These are phyloP conservation scores for Gyrodon lividus DNA, from an alignment of 768 basidiomycete genomes.

Conservation along the genomic window DNA sequence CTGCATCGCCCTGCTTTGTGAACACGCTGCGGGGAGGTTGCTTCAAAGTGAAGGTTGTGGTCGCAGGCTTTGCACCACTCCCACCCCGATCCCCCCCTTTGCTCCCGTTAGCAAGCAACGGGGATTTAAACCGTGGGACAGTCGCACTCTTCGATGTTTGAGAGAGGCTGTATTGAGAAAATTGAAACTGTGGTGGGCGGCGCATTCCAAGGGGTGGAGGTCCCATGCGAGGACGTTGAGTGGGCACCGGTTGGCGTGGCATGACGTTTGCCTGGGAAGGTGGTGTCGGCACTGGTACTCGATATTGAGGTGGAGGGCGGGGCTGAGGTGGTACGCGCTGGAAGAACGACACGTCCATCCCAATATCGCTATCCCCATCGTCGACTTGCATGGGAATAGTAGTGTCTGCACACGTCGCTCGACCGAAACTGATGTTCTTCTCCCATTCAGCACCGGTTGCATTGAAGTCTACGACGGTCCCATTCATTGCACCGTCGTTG, in stretches of 20 bases:
- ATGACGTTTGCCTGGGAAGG: background rate
- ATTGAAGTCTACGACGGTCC: conserved; percentile 17
- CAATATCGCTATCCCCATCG: conserved; percentile 10
- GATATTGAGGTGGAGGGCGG: background rate
- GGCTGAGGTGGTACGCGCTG: background rate
- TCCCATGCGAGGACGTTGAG: conserved; percentile 14
- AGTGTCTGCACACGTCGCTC: conserved; percentile 2
- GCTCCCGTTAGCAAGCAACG: conserved; percentile 13
- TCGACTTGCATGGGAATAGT: conserved; percentile 18
- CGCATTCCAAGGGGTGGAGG: conserved; percentile 33
- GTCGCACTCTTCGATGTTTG: conserved; percentile 17
- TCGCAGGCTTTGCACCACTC: background rate
- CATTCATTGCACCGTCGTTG: conserved; percentile 15
- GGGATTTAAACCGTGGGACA: conserved; percentile 30
- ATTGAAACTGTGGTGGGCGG: conserved; percentile 14
- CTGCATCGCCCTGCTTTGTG: background rate
- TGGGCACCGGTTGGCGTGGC: conserved; percentile 3
- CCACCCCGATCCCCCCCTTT: conserved; percentile 1
- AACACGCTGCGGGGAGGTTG: background rate
- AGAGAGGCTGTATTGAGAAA: conserved; percentile 21
- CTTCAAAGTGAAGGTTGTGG: background rate
- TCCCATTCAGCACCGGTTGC: conserved; percentile 21
- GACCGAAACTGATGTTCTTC: background rate
- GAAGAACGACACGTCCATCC: conserved; percentile 21
- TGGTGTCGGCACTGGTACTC: background rate